Evolutionary conservation across 768 basidiomycete species (phyloP).

Genomic region (Lepiota brunneoincarnata): DNA sequence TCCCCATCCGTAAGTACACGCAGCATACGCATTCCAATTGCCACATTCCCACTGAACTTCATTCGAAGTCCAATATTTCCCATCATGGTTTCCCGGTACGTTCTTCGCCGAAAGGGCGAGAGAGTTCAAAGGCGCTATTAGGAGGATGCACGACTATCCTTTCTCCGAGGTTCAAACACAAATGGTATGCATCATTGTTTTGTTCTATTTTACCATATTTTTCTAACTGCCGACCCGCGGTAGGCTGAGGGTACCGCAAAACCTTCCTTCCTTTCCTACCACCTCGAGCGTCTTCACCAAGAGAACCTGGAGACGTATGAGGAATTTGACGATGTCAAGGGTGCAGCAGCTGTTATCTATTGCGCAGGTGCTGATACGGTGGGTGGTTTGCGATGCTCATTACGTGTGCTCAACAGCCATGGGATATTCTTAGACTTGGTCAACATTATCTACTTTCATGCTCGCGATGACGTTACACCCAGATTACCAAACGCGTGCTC

Average conservation of each 20-base stretch:
- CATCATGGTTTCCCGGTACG: constrained; percentile 25
- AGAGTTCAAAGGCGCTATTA: constrained; percentile 3
- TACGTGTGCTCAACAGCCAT: neutral
- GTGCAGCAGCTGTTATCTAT: constrained; percentile 82
- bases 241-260: constrained; percentile 26
- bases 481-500: constrained; percentile 52
- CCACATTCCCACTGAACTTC: no score
- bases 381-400: constrained; percentile 8
- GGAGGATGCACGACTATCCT: constrained; percentile 18
- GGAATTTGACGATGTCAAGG: constrained; percentile 61
- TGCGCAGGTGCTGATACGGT: constrained; percentile 64
- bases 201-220: neutral
- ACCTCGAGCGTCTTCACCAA: constrained; percentile 45
- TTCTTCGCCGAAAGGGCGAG: constrained; percentile 17
- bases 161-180: constrained; percentile 14
- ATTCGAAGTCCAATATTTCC: constrained; percentile 17
- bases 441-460: constrained; percentile 55
- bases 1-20: neutral
- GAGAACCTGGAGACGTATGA: constrained; percentile 23
- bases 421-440: constrained; percentile 41
- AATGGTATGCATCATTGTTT: constrained; percentile 12
- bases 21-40: no score
- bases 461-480: constrained; percentile 66
- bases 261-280: constrained; percentile 44
- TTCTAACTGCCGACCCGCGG: no score